phyloP scores from a whole-genome alignment of 106 monocot genomes.

The Dendrobium catenatum region DNA sequence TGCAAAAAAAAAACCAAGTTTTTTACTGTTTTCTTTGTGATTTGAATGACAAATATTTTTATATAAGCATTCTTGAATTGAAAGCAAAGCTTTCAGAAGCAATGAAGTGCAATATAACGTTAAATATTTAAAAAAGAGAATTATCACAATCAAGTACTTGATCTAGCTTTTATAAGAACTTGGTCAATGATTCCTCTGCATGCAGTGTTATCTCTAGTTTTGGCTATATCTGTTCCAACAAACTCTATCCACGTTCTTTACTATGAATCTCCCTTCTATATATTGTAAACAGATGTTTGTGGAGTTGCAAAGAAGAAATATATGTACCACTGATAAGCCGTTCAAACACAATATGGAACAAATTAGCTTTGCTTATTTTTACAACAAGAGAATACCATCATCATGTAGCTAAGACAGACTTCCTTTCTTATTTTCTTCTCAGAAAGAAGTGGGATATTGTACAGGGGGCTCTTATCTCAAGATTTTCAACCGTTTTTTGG shows the following conservation, averaged over 20 bases:
- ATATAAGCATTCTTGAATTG: background rate
- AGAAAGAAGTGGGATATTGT: background rate
- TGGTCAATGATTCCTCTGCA: background rate
- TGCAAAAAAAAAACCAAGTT: background rate
- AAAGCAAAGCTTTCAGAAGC: background rate
- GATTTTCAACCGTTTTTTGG: background rate
- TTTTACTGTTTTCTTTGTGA: background rate
- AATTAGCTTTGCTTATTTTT: constrained; percentile 2
- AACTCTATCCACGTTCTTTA: background rate
- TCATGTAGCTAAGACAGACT: background rate
- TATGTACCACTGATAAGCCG: background rate
- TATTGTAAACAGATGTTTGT: too few relatives aligned
- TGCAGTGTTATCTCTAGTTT: background rate
- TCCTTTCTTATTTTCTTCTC: background rate
- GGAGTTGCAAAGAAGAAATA: background rate
- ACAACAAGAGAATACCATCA: background rate
- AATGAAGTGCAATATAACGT: background rate
- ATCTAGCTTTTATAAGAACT: background rate
- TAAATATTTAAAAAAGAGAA: background rate
- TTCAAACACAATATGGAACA: background rate
- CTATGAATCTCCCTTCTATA: too few relatives aligned
- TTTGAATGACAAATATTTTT: background rate
- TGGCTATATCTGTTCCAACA: background rate
- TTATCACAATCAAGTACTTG: background rate
- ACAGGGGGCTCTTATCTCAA: background rate